These are phyloP conservation scores for Saccharomyces eubayanus DNA, from an alignment of 805 yeast species.

Conservation along the genomic window DNA sequence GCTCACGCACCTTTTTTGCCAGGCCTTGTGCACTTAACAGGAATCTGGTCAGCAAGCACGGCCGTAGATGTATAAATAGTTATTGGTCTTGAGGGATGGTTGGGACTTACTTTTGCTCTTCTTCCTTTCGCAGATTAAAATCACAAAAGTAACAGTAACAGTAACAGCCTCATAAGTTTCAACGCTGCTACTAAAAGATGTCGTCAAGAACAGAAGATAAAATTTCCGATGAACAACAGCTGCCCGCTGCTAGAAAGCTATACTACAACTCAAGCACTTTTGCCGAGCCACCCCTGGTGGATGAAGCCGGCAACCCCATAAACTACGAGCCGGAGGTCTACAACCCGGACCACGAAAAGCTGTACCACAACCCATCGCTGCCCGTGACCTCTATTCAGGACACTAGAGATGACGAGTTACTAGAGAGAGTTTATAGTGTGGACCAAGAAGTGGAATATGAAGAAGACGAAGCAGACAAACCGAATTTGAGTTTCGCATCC, in stretches of 20 bases:
- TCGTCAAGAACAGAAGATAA: neutral
- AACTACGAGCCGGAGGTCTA: neutral
- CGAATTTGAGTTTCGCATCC: neutral
- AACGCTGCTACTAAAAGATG: neutral
- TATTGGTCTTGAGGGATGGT: neutral
- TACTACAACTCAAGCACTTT: neutral
- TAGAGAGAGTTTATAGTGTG: constrained; percentile 5
- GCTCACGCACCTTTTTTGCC: neutral
- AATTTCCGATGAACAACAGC: neutral
- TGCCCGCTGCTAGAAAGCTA: neutral
- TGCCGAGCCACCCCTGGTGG: constrained; percentile 3
- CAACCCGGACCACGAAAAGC: constrained; percentile 2
- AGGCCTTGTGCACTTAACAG: neutral
- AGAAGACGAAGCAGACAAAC: constrained; percentile 8
- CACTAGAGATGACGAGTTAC: constrained; percentile 5
- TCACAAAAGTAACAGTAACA: no score
- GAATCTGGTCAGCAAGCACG: neutral
- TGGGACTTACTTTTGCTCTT: neutral
- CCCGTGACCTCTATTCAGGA: constrained; percentile 7
- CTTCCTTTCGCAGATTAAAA: neutral
- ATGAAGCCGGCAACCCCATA: constrained; percentile 1
- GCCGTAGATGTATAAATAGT: neutral
- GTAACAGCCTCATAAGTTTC: neutral
- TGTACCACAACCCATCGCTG: constrained; percentile 10
- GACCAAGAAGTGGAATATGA: constrained; percentile 6